A percentile compares a stretch with the other conserved stretches of the same genome.
Conservation (phyloP, 345 rosid species). For the Brassica juncea region DNA sequence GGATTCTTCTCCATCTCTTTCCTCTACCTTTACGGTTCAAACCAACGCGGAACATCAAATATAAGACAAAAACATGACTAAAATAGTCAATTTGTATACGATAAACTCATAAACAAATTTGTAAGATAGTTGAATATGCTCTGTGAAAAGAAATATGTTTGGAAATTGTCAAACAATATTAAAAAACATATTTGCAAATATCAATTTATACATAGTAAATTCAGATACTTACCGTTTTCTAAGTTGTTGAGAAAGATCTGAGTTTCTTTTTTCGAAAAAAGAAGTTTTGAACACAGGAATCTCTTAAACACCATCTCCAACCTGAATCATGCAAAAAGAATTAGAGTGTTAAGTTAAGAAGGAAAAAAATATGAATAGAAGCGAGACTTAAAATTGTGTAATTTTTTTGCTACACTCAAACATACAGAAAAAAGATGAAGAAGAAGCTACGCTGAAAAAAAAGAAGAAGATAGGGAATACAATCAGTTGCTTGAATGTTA, state of each 20-base stretch:
- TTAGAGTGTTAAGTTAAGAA: background rate
- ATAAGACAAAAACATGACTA: no score
- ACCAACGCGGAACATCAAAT: background rate
- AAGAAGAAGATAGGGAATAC: background rate
- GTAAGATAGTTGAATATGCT: background rate
- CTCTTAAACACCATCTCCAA: no score
- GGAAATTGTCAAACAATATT: no score
- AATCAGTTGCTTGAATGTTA: background rate
- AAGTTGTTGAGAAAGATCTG: no score
- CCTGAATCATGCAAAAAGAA: no score
- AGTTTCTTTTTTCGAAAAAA: no score
- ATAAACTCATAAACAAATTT: no score
- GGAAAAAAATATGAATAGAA: background rate
- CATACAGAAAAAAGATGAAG: background rate
- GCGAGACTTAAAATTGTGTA: background rate
- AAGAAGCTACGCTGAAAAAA: background rate
- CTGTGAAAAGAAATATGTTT: background rate
- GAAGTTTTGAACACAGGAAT: background rate
- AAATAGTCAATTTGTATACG: no score
- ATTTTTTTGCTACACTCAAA: background rate
- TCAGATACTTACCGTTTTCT: no score
- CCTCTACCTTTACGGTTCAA: background rate
- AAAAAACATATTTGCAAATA: no score
- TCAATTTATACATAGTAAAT: no score
- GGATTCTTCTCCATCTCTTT: background rate